Base-by-base conservation (phyloP, 805 yeast genomes). In the Wickerhamomyces subpelliculosus region DNA sequence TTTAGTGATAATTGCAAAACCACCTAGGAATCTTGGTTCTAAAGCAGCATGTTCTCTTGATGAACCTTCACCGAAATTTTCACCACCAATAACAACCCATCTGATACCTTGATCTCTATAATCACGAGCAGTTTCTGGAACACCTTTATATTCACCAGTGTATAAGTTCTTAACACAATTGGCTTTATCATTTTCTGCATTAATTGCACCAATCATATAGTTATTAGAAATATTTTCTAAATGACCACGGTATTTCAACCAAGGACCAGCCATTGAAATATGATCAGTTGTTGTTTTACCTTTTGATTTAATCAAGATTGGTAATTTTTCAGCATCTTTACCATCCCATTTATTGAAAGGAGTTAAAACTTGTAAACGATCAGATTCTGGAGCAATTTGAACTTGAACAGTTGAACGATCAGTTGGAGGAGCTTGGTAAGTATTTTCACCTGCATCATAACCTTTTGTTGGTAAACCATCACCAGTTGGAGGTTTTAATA, bases 211-310 rank as follows among this genome's bases (percentile, higher is more conserved):
- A 75, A 90, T 90, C 96, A 90, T 89, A 74, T 93, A 90, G 78
- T 93, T 90, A 80, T 90, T 88, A 53, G 97, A 88, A 63, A 90
- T 93, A 82, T 90, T 90, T 75, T 88, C 90, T 73, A 90, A 78
- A 75, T 90, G 98, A 71, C 98, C 98, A 78, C 97, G 86, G 90
- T 90, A 90, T 75, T 90, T 90, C 78, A 90, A 84, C 98, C 98
- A 90, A 63, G 97, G 97, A 72, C 98, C 98, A 62, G 98, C 98
- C 95, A 87, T 89, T 60, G 97, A 90, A 60, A 90, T 90, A 73
- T 90, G 98, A 74, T 90, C 98, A 56, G 98, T 90, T 58, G 98
- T 90, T 66, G 97, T 89, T 79, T 90, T 90, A 73, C 97, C 97
- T 47, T 82, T 73, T 53, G 96, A 85, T 75, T 93, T 90, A 70